A percentile compares a stretch with the other conserved stretches of the same genome.
Evolutionary conservation across 1,284 basidiomycete species (phyloP).

Genomic region (Malassezia cuniculi): DNA sequence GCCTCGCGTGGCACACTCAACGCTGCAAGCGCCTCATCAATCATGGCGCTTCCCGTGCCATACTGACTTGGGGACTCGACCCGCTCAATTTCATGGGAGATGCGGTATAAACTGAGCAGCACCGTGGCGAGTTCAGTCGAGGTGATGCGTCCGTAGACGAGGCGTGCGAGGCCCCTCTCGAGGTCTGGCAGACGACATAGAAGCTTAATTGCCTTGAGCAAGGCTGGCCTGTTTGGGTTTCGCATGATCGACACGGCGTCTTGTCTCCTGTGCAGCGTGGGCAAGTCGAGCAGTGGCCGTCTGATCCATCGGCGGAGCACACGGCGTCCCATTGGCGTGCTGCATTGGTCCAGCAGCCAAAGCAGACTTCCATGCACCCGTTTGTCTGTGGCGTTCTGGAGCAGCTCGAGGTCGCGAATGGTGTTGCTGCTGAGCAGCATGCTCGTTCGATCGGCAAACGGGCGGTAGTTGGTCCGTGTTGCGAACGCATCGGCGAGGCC

Average conservation of each 20-base stretch:
- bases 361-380: conserved; percentile 64
- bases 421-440: conserved; percentile 86
- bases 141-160: conserved; percentile 72
- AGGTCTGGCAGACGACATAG: conserved; percentile 61
- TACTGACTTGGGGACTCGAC: conserved; percentile 48
- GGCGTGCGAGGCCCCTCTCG: conserved; percentile 69
- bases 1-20: conserved; percentile 57
- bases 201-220: conserved; percentile 56
- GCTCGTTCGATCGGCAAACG: conserved; percentile 60
- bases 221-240: conserved; percentile 48
- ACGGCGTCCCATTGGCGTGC: conserved; percentile 75
- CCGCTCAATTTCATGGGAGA: conserved; percentile 57
- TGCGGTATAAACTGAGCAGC: conserved; percentile 61
- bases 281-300: conserved; percentile 63
- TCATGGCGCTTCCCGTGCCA: conserved; percentile 50
- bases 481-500: conserved; percentile 50
- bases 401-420: conserved; percentile 57
- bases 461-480: conserved; percentile 49
- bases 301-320: conserved; percentile 75
- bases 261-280: conserved; percentile 56
- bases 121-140: conserved; percentile 70
- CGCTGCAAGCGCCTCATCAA: conserved; percentile 60
- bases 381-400: conserved; percentile 51
- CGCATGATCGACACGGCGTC: conserved; percentile 74
- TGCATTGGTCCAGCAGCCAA: conserved; percentile 68